phyloP scores from a whole-genome alignment of 2,329 filamentous ascomycete species.

The Escovopsis sp. region DNA sequence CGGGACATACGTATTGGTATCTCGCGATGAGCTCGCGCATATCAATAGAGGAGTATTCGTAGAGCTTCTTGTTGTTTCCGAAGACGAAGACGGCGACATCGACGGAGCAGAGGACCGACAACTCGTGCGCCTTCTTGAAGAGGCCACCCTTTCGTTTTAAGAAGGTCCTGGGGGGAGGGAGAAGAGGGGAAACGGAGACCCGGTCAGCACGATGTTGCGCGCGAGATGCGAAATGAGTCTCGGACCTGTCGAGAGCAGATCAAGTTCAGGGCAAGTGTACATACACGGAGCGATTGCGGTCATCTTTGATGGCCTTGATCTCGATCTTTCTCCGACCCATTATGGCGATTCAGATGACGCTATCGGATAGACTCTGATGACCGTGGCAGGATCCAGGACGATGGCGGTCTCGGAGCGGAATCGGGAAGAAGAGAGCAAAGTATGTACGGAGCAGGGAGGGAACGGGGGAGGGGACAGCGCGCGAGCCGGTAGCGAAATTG shows the following conservation, averaged over 20 bases:
- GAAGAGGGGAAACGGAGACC: not conserved
- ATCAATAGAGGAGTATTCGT: conserved; percentile 90
- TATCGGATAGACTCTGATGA: not conserved
- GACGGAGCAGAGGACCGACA: conserved; percentile 94
- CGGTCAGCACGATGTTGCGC: conserved; percentile 8
- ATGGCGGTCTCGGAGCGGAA: conserved; percentile 1
- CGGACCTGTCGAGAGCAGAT: no score
- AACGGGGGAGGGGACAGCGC: not conserved
- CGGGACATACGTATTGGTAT: conserved; percentile 70
- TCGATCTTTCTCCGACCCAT: conserved; percentile 98
- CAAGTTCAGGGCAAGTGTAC: conserved; percentile 20
- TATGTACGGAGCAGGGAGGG: not conserved
- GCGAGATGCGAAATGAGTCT: not conserved
- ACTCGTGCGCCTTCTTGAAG: conserved; percentile 98
- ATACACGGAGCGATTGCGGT: conserved; percentile 94
- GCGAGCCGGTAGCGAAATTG: not conserved
- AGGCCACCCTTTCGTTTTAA: conserved; percentile 96
- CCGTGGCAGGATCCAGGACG: not conserved
- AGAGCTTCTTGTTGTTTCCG: conserved; percentile 96
- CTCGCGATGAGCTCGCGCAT: conserved; percentile 81
- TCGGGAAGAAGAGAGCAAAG: conserved; percentile 7
- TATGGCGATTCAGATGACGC: conserved; percentile 6
- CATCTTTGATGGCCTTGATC: conserved; percentile 99
- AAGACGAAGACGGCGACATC: conserved; percentile 99
- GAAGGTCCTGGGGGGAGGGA: conserved; percentile 54